phyloP scores from a whole-genome alignment of 2,329 filamentous ascomycete species.

The Exophiala sideris region DNA sequence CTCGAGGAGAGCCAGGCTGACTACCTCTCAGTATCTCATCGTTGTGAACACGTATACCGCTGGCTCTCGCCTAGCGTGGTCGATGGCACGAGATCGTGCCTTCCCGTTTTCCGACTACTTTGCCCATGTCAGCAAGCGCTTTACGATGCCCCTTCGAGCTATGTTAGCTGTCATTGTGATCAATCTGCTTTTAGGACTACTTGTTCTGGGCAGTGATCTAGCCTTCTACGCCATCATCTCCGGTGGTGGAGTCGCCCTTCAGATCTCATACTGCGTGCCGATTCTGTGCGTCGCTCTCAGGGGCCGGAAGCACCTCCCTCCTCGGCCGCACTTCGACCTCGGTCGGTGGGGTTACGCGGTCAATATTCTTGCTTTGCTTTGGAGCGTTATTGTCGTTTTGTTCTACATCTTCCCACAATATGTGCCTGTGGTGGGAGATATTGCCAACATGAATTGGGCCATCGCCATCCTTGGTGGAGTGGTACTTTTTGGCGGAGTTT shows the following conservation, averaged over 20 bases:
- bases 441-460: slow-evolving; percentile 26
- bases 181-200: slow-evolving; percentile 18
- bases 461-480: slow-evolving; percentile 22
- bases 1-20: background rate
- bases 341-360: slow-evolving; percentile 22
- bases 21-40: slow-evolving; percentile 18
- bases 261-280: slow-evolving; percentile 22
- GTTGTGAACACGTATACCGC: slow-evolving; percentile 25
- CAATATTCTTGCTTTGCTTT: slow-evolving; percentile 20
- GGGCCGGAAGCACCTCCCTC: slow-evolving; percentile 20
- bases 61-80: slow-evolving; percentile 22
- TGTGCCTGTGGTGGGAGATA: slow-evolving; percentile 19
- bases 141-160: slow-evolving; percentile 54
- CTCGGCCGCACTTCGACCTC: slow-evolving; percentile 22
- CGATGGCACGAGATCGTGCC: slow-evolving; percentile 55
- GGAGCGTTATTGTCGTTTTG: slow-evolving; percentile 18
- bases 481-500: slow-evolving; percentile 19
- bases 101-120: slow-evolving; percentile 57
- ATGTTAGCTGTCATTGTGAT: slow-evolving; percentile 22
- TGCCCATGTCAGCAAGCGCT: slow-evolving; percentile 49
- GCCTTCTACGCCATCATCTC: slow-evolving; percentile 25
- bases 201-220: slow-evolving; percentile 21
- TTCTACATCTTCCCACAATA: slow-evolving; percentile 25
- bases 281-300: slow-evolving; percentile 20
- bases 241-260: slow-evolving; percentile 19